Percentiles rank a stretch among this genome's conserved stretches.
Conservation (phyloP, 2,329 filamentous ascomycete genomes). For the Alternaria angustiovoidea region DNA sequence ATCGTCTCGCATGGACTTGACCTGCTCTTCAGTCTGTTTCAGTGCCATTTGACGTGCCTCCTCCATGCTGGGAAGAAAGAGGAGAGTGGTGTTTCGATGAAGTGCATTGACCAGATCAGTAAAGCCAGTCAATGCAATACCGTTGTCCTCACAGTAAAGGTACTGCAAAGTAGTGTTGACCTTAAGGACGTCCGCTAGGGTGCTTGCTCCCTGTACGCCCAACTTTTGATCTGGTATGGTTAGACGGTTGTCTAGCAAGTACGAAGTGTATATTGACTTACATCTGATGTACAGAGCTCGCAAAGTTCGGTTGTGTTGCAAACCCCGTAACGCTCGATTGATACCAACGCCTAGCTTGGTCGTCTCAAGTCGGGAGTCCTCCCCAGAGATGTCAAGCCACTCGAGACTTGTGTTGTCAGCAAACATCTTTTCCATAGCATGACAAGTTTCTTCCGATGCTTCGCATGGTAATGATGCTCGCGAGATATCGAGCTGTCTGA, state of each 20-base stretch:
- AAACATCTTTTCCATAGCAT: conserved; percentile 69
- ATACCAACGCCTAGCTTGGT: conserved; percentile 74
- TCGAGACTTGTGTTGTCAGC: conserved; percentile 71
- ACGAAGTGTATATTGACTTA: conserved; percentile 21
- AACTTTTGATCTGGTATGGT: conserved; percentile 65
- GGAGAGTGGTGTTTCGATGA: conserved; percentile 69
- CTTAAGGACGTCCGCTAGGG: conserved; percentile 72
- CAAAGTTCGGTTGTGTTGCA: conserved; percentile 70
- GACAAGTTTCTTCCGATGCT: conserved; percentile 71
- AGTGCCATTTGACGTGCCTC: conserved; percentile 69
- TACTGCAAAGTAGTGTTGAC: conserved; percentile 69
- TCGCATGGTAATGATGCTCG: conserved; percentile 74
- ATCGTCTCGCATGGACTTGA: conserved; percentile 61
- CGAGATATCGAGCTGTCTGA: conserved; percentile 72
- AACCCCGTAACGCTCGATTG: conserved; percentile 69
- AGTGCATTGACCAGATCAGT: conserved; percentile 73
- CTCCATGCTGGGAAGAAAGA: conserved; percentile 70
- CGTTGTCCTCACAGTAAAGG: conserved; percentile 75
- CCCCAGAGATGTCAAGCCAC: conserved; percentile 74
- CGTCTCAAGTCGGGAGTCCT: conserved; percentile 74
- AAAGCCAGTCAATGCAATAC: conserved; percentile 74
- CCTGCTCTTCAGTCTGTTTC: conserved; percentile 65
- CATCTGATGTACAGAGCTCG: conserved; percentile 69
- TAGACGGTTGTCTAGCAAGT: conserved; percentile 9
- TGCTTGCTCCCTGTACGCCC: conserved; percentile 73